Base-by-base conservation (phyloP, 495 filamentous ascomycete species). In the Penicillium soppii region DNA sequence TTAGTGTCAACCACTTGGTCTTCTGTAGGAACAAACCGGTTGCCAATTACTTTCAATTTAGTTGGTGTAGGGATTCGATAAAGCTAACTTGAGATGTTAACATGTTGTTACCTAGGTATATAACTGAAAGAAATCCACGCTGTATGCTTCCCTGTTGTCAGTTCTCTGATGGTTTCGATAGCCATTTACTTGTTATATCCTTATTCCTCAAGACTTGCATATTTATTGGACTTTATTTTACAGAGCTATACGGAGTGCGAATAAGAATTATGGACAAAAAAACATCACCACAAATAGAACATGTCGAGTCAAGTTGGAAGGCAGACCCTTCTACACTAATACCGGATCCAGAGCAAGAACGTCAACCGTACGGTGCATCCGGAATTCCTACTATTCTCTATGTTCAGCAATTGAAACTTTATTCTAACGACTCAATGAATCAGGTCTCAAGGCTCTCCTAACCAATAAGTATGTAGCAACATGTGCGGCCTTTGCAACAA, bases 401-500 rank as follows among this genome's bases (percentile, higher is more conserved):
- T 16, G 1, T 12, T 8, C 39, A 41, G 15, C 13, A 25, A 12
- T 12, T 12, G 3, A 12, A 32, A 12, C n/a, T 32, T 3, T 7
- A 16, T 15, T n/a, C 39, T 41, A 15, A 41, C 22, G 25, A 5
- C 22, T 4, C 13, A 22, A 17, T 23, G 7, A 15, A 15, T 29
- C 25, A 49, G 65, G 78, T 9, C 63, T 79, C 17, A 46, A 36
- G 30, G 76, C 76, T 27, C 43, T 80, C 7, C 64, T 77, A 20
- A 62, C 63, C 12, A 75, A 71, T 49, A 64, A 61, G 15, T 80
- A 75, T 63, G 75, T 79, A 25, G 56, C 70, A 12, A 36, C 73
- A 9, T 79, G 74, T 40, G 78, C 79, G 6, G 67, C 68, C 3
- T 77, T 78, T 51, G 66, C 75, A 9, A 73, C 78, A 0, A 50